Evolutionary conservation across 495 filamentous ascomycete species (phyloP).

Genomic region (Paragyromitra xinjiangensis): DNA sequence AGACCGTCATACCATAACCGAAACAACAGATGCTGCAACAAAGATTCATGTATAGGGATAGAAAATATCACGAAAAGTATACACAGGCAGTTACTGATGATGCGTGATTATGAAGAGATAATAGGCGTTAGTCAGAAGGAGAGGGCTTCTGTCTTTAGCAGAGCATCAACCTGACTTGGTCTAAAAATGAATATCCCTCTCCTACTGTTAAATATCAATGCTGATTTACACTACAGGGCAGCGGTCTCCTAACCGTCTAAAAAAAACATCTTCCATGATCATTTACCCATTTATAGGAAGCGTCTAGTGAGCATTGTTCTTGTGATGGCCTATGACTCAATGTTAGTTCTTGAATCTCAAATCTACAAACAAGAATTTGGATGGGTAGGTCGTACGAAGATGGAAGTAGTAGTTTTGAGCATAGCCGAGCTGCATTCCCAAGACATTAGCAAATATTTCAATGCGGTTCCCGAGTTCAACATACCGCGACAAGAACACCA

Average conservation of each 20-base stretch:
- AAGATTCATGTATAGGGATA: conserved; percentile 8
- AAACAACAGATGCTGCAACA: conserved; percentile 3
- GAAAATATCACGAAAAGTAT: neutral
- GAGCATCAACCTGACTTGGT: conserved; percentile 8
- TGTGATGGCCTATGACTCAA: conserved; percentile 81
- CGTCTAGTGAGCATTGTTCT: conserved; percentile 95
- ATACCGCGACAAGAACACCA: conserved; percentile 68
- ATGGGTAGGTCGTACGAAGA: conserved; percentile 75
- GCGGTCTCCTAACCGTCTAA: conserved; percentile 27
- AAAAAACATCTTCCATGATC: conserved; percentile 18
- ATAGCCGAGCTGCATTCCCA: conserved; percentile 71
- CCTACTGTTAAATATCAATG: conserved; percentile 29
- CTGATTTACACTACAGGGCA: conserved; percentile 37
- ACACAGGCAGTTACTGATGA: neutral
- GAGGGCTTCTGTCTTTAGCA: neutral
- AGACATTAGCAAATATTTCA: conserved; percentile 31
- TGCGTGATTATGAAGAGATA: neutral
- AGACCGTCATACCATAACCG: conserved; percentile 17
- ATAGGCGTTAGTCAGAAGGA: neutral
- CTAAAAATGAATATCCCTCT: conserved; percentile 28
- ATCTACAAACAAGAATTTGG: neutral
- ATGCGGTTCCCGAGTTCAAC: conserved; percentile 9
- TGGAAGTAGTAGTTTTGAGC: conserved; percentile 99
- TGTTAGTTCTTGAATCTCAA: conserved; percentile 56
- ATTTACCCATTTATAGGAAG: conserved; percentile 29